Base-by-base conservation (phyloP, 2,329 filamentous ascomycete species). In the Fusarium ramigenum region DNA sequence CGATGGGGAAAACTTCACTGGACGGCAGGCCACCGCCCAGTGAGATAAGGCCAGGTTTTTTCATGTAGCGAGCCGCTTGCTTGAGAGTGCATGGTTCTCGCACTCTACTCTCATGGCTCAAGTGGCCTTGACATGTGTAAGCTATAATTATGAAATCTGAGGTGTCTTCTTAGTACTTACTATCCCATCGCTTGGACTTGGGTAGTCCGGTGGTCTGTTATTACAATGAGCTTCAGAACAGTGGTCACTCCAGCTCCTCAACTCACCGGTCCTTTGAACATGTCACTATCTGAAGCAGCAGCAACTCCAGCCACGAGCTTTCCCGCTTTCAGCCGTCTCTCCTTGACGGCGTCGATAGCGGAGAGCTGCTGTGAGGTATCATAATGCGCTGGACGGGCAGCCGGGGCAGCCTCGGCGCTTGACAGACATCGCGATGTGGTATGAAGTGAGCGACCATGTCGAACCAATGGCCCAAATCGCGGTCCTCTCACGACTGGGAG, bases 1-100 rank as follows among this genome's bases (percentile, higher is more conserved):
- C 91, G 78, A 98, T 91, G n/a, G 96, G 96, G 79, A 99, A 99
- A 83, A 97, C 94, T 80, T 96, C 92, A 68, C 93, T 90, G 19
- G 94, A 95, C 8, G 96, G 96, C 25, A 99, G 64, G 7, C 96
- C 96, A 58, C 96, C 96, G 62, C 96, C 96, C 4, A 99, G 91
- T 3, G 95, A 97, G 79, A 99, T 96, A 66, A 98, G 84, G 21
- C 93, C 95, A 2, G 95, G 94, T 43, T 88, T 93, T 79, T 92
- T 93, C 60, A 98, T 88, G 80, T 91, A 92, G 63, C 88, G 89
- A 49, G 95, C 95, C 9, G 95, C 95, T 69, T 88, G 87, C 83
- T 98, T 98, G 69, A 98, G 85, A n/a, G 91, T 92, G 72, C 89
- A 93, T 39, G 87, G 91, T 81, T 89, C 82, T 58, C 90, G 85